Conservation (phyloP, 78 protist species). For the slime mould (Dictyostelium discoideum) region DNA sequence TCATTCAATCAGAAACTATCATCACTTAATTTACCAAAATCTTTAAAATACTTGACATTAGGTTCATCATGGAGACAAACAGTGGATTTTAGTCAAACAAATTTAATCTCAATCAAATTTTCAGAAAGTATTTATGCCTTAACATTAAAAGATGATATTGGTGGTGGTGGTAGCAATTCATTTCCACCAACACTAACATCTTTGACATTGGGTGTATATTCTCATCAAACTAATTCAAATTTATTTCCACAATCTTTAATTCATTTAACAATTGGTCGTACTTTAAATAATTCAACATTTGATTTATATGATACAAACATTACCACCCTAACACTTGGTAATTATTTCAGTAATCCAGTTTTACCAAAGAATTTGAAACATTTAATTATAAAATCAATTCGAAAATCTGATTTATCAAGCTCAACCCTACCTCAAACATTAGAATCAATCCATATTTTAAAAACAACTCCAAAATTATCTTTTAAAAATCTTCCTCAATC, state of each 20-base stretch:
- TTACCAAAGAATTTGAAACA: not conserved
- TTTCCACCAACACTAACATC: not conserved
- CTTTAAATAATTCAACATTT: not conserved
- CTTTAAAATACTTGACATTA: not conserved
- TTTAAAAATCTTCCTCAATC: not conserved
- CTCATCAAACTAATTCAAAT: not conserved
- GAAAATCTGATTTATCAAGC: not conserved
- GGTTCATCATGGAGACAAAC: not conserved
- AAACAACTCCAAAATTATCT: not conserved
- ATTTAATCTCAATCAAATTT: not conserved
- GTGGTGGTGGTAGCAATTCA: not conserved
- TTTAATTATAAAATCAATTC: not conserved
- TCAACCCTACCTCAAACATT: not conserved
- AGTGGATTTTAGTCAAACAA: not conserved
- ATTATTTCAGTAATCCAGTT: not conserved
- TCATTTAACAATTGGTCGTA: not conserved
- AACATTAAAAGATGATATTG: not conserved
- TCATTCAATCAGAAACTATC: not conserved
- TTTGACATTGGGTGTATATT: not conserved
- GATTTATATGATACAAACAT: not conserved
- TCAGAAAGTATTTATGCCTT: not conserved
- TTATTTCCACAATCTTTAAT: not conserved
- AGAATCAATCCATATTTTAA: not conserved
- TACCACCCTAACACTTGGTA: not conserved
- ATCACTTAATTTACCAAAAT: not conserved